Base-by-base conservation (phyloP, 1,139 yeast species). In the Diutina mesorugosa region DNA sequence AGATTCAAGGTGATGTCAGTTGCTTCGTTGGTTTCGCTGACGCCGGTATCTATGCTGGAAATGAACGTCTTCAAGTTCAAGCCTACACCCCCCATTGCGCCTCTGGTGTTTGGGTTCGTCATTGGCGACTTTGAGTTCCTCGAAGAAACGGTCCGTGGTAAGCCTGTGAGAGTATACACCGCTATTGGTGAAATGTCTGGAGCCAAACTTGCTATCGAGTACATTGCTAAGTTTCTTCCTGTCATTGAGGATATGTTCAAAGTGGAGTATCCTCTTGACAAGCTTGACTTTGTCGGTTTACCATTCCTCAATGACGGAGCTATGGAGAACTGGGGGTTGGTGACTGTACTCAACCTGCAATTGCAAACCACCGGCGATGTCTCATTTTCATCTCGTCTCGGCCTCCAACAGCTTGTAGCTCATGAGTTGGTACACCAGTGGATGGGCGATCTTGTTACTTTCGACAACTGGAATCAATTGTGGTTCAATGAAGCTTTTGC, bases 401-500 rank as follows among this genome's bases (percentile, higher is more conserved):
- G 45, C 7, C 53, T 50, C 16, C 61, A 59, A 57, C 86, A 84
- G 62, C 73, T 86, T 56, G 65, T 87, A 7, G 82, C 81, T 1
- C 95, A 87, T 65, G 90, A 86, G 65, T 65, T 86, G 60, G 82
- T 85, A 28, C 95, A 87, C 65, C 91, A 86, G 69, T 87, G 90
- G 89, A 69, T 87, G 55, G 93, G 93, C 3, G 83, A 86, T 61
- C 72, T 74, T 62, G 76, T 85, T 1, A 73, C 87, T 0, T 85
- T 85, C 63, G 86, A 83, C 57, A 78, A 80, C 41, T 86, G 90
- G 86, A 77, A 76, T 56, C 74, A 78, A 62, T 70, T 86, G 51
- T 85, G 93, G 91, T 72, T 87, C 59, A 85, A 85, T 62, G 95
- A 87, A 69, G 72, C 88, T 1, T 83, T 86, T 69, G 91, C 93